Evolutionary conservation across 2,329 filamentous ascomycete genomes (phyloP).

Genomic region (Endoconidiophora laricicola): DNA sequence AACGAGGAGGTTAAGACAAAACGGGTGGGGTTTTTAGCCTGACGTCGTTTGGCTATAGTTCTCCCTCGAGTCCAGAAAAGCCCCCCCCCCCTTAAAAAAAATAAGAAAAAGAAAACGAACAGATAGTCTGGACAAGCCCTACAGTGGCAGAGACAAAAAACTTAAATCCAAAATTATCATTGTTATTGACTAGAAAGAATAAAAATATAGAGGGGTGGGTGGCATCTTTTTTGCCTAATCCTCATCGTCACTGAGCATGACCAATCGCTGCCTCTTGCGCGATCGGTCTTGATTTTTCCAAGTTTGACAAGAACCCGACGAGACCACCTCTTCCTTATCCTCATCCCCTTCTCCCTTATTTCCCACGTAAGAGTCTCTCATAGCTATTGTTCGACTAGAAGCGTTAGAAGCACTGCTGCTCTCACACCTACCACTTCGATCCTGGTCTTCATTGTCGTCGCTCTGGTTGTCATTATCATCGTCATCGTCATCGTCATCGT

Average conservation of each 20-base stretch:
- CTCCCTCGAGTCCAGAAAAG: no score
- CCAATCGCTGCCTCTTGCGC: not conserved
- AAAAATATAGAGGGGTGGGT: not conserved
- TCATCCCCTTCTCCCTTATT: not conserved
- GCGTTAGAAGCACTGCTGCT: not conserved
- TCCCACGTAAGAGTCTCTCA: not conserved
- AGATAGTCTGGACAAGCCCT: no score
- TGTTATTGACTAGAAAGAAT: not conserved
- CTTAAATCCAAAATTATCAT: not conserved
- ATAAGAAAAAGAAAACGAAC: no score
- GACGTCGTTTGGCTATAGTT: no score
- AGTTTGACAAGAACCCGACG: no score
- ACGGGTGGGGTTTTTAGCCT: no score
- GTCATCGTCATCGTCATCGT: not conserved
- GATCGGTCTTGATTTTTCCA: no score
- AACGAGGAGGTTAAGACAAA: no score
- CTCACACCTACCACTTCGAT: not conserved
- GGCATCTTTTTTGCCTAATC: not conserved
- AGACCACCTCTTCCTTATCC: no score
- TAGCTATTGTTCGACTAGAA: not conserved
- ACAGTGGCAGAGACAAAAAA: not conserved
- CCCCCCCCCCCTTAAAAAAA: no score
- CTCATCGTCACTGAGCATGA: slow-evolving; percentile 1
- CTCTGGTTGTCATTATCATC: not conserved
- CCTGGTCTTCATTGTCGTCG: not conserved